A percentile compares a stretch with the other conserved stretches of the same genome.
These are phyloP conservation scores for Plasmodium billcollinsi DNA, from an alignment of 169 alveolate species.

Conservation along the genomic window DNA sequence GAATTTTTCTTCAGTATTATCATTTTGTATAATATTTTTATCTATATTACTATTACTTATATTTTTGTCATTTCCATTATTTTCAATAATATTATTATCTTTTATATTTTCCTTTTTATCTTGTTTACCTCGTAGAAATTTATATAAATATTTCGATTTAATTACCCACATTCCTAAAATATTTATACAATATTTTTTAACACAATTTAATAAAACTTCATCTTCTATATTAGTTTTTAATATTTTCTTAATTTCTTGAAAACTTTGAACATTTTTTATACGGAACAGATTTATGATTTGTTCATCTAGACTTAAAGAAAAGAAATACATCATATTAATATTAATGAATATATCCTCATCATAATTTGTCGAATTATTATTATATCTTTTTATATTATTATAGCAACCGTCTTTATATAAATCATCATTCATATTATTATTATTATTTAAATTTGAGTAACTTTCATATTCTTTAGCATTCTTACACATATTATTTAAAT, in stretches of 20 bases:
- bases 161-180: slow-evolving; percentile 69
- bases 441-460: not conserved
- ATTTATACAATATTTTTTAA: slow-evolving; percentile 62
- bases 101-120: slow-evolving; percentile 26
- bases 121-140: slow-evolving; percentile 73
- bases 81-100: too few species aligned
- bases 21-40: too few species aligned
- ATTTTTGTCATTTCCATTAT: not conserved
- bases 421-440: not conserved
- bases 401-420: slow-evolving; percentile 11
- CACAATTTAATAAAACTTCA: slow-evolving; percentile 22
- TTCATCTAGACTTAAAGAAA: slow-evolving; percentile 69
- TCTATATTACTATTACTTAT: not conserved
- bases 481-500: slow-evolving; percentile 46
- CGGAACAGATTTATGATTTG: slow-evolving; percentile 63
- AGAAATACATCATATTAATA: slow-evolving; percentile 61
- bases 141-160: slow-evolving; percentile 75
- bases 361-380: slow-evolving; percentile 3
- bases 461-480: slow-evolving; percentile 19
- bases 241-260: slow-evolving; percentile 47
- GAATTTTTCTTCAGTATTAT: slow-evolving; percentile 5
- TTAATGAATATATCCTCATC: slow-evolving; percentile 35
- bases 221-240: slow-evolving; percentile 35
- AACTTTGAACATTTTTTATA: slow-evolving; percentile 67
- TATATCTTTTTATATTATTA: not conserved